Evolutionary conservation across 495 filamentous ascomycete genomes (phyloP).

Genomic region (Paragyromitra xinjiangensis): DNA sequence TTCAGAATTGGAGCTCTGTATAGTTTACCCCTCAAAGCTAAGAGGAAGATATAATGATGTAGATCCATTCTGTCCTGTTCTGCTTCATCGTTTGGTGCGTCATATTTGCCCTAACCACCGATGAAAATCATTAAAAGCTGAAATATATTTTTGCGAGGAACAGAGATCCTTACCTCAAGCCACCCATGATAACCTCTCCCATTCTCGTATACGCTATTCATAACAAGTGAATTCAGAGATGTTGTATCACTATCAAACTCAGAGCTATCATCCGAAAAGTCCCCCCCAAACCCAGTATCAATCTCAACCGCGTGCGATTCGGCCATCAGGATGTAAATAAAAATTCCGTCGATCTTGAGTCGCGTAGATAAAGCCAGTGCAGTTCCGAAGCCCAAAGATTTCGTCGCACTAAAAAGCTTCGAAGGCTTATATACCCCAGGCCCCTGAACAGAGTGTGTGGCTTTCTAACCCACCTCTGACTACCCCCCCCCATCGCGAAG

Average conservation of each 20-base stretch:
- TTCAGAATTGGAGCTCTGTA: constrained; percentile 65
- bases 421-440: constrained; percentile 12
- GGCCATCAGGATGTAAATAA: constrained; percentile 10
- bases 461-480: not conserved
- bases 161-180: constrained; percentile 26
- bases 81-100: constrained; percentile 45
- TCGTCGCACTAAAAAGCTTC: not conserved
- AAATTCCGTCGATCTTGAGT: not conserved
- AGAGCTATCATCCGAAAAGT: not conserved
- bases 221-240: constrained; percentile 26
- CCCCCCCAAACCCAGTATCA: not conserved
- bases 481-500: not conserved
- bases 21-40: constrained; percentile 64
- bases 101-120: constrained; percentile 34
- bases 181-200: constrained; percentile 44
- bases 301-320: constrained; percentile 2
- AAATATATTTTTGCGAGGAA: not conserved
- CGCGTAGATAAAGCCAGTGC: constrained; percentile 12
- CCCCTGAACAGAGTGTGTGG: not conserved
- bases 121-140: not conserved
- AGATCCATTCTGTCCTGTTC: constrained; percentile 55
- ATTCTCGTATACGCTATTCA: constrained; percentile 26
- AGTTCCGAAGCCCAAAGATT: constrained; percentile 2
- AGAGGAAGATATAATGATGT: constrained; percentile 65
- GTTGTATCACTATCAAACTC: constrained; percentile 35